phyloP scores from a whole-genome alignment of 257 asterid genomes.

The Solanum stenotomum region DNA sequence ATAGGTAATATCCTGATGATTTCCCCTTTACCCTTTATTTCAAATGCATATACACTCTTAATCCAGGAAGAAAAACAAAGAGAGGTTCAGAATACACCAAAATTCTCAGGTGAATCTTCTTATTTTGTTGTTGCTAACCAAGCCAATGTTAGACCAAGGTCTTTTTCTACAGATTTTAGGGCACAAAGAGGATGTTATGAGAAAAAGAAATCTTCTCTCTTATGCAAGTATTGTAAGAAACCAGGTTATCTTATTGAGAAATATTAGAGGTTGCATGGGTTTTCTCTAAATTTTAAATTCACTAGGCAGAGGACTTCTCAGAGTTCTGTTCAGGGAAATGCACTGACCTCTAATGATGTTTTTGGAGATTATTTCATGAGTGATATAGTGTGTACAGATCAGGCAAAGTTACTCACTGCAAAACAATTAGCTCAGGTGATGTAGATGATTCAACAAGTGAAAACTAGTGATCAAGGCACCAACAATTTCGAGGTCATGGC shows the following conservation, averaged over 20 bases:
- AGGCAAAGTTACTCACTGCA: no score
- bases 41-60: not conserved
- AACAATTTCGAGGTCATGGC: not conserved
- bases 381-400: not conserved
- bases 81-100: not conserved
- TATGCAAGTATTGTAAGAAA: not conserved
- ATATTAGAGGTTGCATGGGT: not conserved
- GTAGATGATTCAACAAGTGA: no score
- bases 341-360: not conserved
- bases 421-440: no score
- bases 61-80: not conserved
- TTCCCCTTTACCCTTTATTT: not conserved
- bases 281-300: no score
- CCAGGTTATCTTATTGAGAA: not conserved
- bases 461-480: not conserved
- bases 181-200: not conserved
- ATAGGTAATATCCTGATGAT: not conserved
- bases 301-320: no score
- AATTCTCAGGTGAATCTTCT: not conserved
- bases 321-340: not conserved
- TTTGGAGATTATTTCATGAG: not conserved
- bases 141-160: not conserved
- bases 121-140: not conserved
- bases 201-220: fast-evolving
- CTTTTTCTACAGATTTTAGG: not conserved